Evolutionary conservation across 805 yeast species (phyloP).

Genomic region (Starmerella tilneyi): DNA sequence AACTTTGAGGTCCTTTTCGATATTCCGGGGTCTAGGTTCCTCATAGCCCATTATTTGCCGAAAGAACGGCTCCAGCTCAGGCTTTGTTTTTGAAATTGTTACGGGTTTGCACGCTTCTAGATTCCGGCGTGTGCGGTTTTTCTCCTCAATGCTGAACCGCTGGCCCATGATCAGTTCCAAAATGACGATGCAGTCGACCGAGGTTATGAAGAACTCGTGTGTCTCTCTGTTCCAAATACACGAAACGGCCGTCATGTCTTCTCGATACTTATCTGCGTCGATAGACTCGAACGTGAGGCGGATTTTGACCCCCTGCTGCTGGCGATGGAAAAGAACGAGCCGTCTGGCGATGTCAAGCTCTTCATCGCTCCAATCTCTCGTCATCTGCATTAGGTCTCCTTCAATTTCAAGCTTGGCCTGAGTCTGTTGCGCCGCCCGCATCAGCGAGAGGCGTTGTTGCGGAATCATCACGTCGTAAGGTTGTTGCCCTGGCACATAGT

Average conservation of each 20-base stretch:
- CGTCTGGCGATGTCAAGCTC: conserved; percentile 38
- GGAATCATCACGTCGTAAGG: background rate
- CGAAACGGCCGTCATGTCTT: conserved; percentile 41
- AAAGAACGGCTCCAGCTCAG: conserved; percentile 34
- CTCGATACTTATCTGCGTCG: conserved; percentile 32
- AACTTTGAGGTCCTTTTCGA: conserved; percentile 61
- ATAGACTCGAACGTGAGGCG: conserved; percentile 32
- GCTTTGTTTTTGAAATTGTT: conserved; percentile 44
- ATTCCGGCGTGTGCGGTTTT: conserved; percentile 57
- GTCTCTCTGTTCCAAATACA: conserved; percentile 51
- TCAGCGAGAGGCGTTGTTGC: background rate
- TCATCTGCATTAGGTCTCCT: conserved; percentile 31
- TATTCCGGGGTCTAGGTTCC: conserved; percentile 56
- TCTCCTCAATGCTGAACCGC: conserved; percentile 55
- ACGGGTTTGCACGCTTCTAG: conserved; percentile 53
- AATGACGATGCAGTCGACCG: conserved; percentile 51
- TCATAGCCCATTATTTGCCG: conserved; percentile 49
- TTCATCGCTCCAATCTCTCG: conserved; percentile 37
- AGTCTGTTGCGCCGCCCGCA: background rate
- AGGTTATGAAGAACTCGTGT: conserved; percentile 45
- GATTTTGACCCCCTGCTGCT: conserved; percentile 26
- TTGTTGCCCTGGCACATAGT: background rate
- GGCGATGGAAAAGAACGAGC: conserved; percentile 38
- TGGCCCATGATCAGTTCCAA: conserved; percentile 47
- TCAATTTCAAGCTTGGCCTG: conserved; percentile 16